Conservation (phyloP, 306 rosid genomes). For the Rosa persica region DNA sequence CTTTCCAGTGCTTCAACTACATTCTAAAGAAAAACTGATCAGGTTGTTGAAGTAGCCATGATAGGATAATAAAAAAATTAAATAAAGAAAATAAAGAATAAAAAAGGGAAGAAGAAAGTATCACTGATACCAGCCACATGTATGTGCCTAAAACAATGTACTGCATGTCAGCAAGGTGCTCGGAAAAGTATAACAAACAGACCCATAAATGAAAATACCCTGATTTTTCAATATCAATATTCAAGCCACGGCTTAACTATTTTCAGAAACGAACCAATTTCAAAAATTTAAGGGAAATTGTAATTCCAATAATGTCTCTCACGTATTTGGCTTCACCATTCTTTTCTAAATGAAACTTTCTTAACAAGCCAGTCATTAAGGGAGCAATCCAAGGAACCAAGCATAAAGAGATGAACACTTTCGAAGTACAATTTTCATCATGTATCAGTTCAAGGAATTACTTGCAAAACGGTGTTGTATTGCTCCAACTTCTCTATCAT, state of each 20-base stretch:
- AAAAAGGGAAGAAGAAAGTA: not conserved
- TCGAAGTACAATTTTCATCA: not conserved
- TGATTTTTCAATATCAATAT: not conserved
- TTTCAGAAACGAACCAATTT: not conserved
- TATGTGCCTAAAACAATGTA: slow-evolving; percentile 4
- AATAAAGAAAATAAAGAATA: no score
- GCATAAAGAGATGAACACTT: not conserved
- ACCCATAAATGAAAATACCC: not conserved
- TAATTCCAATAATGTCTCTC: not conserved
- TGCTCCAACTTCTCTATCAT: slow-evolving; percentile 93
- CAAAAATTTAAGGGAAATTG: not conserved
- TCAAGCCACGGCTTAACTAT: not conserved
- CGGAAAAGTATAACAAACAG: not conserved
- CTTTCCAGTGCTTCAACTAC: slow-evolving; percentile 70
- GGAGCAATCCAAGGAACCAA: slow-evolving; percentile 10
- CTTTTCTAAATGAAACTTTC: not conserved
- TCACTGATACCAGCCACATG: not conserved
- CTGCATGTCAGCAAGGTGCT: not conserved
- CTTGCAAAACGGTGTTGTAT: slow-evolving; percentile 75
- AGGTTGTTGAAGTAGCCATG: slow-evolving; percentile 11
- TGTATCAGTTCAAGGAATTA: slow-evolving; percentile 26
- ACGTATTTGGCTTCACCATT: not conserved
- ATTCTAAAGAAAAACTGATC: slow-evolving; percentile 58
- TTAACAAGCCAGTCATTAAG: slow-evolving; percentile 12
- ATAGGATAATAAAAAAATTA: not conserved